These are phyloP conservation scores for Melampsora abietis-canadensis DNA, from an alignment of 1,284 basidiomycete species.

Conservation along the genomic window DNA sequence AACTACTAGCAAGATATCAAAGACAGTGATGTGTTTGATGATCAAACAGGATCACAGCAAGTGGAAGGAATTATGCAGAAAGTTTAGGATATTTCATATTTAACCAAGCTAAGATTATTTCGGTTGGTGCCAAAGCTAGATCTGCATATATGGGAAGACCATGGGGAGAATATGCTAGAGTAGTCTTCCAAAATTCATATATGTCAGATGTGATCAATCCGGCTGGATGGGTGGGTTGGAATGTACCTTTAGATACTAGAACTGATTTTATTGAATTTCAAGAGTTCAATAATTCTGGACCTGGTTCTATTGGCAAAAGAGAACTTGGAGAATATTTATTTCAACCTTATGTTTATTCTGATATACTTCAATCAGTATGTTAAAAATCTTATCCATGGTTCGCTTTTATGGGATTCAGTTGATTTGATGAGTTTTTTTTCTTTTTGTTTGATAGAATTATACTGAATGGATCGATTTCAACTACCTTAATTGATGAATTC, in stretches of 20 bases:
- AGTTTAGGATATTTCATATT: conserved; percentile 22
- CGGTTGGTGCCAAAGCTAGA: conserved; percentile 11
- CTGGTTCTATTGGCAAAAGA: too few relatives aligned
- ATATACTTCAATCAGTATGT: too few relatives aligned
- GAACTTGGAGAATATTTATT: too few relatives aligned
- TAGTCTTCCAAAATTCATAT: conserved; percentile 23
- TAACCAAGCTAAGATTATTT: conserved; percentile 14
- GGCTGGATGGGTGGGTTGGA: conserved; percentile 33
- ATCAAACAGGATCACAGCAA: conserved; percentile 24
- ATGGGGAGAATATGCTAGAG: conserved; percentile 18
- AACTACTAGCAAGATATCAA: background rate
- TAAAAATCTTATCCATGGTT: too few relatives aligned
- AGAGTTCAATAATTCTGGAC: conserved; percentile 18
- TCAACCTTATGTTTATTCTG: too few relatives aligned
- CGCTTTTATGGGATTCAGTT: too few relatives aligned
- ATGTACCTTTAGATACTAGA: conserved; percentile 2
- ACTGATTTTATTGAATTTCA: conserved; percentile 14
- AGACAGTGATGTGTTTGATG: too few relatives aligned
- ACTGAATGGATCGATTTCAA: too few relatives aligned
- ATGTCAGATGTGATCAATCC: conserved; percentile 30
- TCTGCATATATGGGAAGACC: conserved; percentile 34
- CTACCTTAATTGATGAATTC: too few relatives aligned
- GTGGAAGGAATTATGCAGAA: conserved; percentile 5
- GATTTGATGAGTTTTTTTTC: too few relatives aligned
- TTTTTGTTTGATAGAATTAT: too few relatives aligned